A percentile compares a stretch with the other conserved stretches of the same genome.
Conservation (phyloP, 768 basidiomycete species). For the Asterophora parasitica region DNA sequence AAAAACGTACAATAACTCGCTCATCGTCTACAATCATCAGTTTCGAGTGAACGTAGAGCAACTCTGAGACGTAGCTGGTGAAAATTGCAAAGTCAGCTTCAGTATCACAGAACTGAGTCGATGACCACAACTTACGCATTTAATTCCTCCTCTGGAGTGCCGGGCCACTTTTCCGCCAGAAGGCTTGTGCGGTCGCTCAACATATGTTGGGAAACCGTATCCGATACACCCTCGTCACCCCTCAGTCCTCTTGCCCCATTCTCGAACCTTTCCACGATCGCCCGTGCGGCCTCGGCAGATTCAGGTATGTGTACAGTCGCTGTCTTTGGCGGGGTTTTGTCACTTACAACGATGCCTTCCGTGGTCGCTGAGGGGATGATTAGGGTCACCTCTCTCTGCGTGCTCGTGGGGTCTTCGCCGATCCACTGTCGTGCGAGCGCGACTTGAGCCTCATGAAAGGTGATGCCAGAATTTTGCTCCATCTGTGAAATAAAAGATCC, state of each 20-base stretch:
- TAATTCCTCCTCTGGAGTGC: slow-evolving; percentile 77
- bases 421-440: slow-evolving; percentile 82
- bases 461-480: slow-evolving; percentile 71
- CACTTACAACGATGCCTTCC: slow-evolving; percentile 37
- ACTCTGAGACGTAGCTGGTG: slow-evolving; percentile 69
- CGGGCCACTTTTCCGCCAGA: slow-evolving; percentile 79
- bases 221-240: slow-evolving; percentile 61
- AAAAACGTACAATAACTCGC: slow-evolving; percentile 68
- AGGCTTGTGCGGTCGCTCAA: slow-evolving; percentile 58
- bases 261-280: slow-evolving; percentile 50
- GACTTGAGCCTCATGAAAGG: slow-evolving; percentile 82
- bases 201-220: slow-evolving; percentile 80
- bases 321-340: slow-evolving; percentile 46
- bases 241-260: slow-evolving; percentile 49
- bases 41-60: slow-evolving; percentile 83
- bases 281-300: slow-evolving; percentile 51
- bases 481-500: slow-evolving; percentile 56
- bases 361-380: slow-evolving; percentile 47
- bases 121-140: slow-evolving; percentile 51
- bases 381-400: slow-evolving; percentile 49
- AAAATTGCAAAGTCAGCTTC: slow-evolving; percentile 11
- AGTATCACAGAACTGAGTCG: slow-evolving; percentile 6
- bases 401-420: slow-evolving; percentile 37
- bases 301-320: slow-evolving; percentile 66
- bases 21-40: slow-evolving; percentile 94